These are phyloP conservation scores for Erythrophleum fordii DNA, from an alignment of 306 rosid genomes.

Conservation along the genomic window DNA sequence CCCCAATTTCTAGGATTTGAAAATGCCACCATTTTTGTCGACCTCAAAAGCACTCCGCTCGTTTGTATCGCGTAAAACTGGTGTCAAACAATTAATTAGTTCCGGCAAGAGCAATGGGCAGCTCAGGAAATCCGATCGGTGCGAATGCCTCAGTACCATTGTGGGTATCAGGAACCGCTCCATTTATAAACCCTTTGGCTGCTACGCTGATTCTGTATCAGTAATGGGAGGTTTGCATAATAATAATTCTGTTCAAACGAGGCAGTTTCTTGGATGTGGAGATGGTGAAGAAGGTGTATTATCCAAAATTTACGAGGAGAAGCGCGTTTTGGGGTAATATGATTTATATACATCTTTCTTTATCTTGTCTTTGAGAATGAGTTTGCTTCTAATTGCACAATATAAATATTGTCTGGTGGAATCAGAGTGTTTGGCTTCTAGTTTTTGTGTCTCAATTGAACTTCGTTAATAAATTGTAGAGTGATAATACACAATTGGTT, in stretches of 20 bases:
- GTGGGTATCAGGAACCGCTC: constrained; percentile 40
- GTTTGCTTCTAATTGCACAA: not conserved
- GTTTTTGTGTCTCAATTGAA: not conserved
- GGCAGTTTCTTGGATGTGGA: constrained; percentile 85
- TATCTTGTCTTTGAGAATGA: not conserved
- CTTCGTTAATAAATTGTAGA: not conserved
- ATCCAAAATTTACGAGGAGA: constrained; percentile 85
- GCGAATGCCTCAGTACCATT: constrained; percentile 50
- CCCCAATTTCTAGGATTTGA: constrained; percentile 10
- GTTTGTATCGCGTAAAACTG: constrained; percentile 51
- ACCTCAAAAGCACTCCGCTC: constrained; percentile 62
- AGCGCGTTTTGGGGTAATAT: constrained; percentile 76
- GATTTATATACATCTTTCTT: not conserved
- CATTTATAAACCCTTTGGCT: constrained; percentile 39
- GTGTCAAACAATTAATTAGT: constrained; percentile 47
- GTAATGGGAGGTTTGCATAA: constrained; percentile 19
- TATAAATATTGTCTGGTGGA: not conserved
- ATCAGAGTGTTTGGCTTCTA: not conserved
- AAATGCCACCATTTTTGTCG: constrained; percentile 78
- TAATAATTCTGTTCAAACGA: constrained; percentile 45
- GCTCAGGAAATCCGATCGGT: constrained; percentile 26
- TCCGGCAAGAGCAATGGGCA: constrained; percentile 33
- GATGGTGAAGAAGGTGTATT: constrained; percentile 86
- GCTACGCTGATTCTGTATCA: constrained; percentile 25
- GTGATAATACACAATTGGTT: not conserved